Evolutionary conservation across 148 eudicot species (phyloP).

Genomic region (Fallopia convolvulus): DNA sequence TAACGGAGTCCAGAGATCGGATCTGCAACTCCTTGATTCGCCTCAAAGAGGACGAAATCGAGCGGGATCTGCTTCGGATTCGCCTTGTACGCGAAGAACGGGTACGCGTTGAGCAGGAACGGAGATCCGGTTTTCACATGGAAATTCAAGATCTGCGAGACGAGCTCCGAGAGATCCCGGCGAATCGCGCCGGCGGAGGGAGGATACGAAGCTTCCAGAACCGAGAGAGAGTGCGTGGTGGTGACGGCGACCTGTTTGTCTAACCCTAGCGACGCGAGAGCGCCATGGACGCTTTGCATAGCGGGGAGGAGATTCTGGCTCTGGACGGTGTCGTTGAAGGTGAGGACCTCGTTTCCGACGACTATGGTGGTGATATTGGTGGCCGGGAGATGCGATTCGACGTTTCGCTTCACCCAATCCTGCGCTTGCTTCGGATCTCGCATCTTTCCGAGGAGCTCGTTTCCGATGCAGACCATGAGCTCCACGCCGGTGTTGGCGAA

Average conservation of each 20-base stretch:
- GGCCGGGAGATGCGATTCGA: constrained; percentile 48
- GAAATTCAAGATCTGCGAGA: constrained; percentile 56
- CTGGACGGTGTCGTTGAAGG: constrained; percentile 45
- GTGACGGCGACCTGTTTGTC: constrained; percentile 48
- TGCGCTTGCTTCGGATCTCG: constrained; percentile 41
- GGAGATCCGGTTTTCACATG: constrained; percentile 58
- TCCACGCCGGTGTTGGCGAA: constrained; percentile 74
- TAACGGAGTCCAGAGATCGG: constrained; percentile 46
- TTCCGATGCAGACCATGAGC: constrained; percentile 51
- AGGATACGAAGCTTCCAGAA: constrained; percentile 66
- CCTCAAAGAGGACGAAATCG: constrained; percentile 63
- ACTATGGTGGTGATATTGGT: constrained; percentile 66
- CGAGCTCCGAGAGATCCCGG: constrained; percentile 29
- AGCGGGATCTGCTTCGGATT: constrained; percentile 51
- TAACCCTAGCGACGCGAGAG: constrained; percentile 32
- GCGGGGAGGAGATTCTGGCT: constrained; percentile 50
- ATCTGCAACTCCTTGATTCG: constrained; percentile 43
- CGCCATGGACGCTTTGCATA: constrained; percentile 57
- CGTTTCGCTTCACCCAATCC: constrained; percentile 65
- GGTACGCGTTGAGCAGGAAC: constrained; percentile 77
- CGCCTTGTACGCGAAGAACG: constrained; percentile 74
- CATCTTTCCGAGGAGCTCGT: constrained; percentile 44
- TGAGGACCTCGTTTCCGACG: constrained; percentile 73
- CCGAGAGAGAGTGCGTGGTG: constrained; percentile 61
- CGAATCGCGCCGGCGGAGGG: constrained; percentile 67